A percentile compares a stretch with the other conserved stretches of the same genome.
phyloP scores from a whole-genome alignment of 441 rosid genomes.

The Populus hybrid region DNA sequence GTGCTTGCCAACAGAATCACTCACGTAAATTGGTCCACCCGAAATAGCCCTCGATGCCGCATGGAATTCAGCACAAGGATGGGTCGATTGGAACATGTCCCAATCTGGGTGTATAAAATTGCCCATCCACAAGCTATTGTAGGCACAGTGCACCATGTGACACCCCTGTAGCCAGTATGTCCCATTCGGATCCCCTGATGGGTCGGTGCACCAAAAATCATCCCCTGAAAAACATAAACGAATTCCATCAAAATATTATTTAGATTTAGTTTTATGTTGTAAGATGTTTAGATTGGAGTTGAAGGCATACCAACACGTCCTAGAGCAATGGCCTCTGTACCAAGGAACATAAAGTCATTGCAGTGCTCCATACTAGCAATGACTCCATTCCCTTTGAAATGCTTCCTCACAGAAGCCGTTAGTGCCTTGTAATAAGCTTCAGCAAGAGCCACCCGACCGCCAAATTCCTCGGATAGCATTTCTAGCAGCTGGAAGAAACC shows the following conservation, averaged over 20 bases:
- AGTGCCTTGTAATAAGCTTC: too few species aligned
- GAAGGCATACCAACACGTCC: too few species aligned
- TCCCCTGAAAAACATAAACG: constrained; percentile 42
- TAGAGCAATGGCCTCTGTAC: too few species aligned
- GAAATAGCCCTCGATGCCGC: constrained; percentile 77
- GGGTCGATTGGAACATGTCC: constrained; percentile 85
- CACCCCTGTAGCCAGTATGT: constrained; percentile 87
- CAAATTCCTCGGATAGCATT: not conserved
- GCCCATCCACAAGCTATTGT: constrained; percentile 89
- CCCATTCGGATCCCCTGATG: constrained; percentile 75
- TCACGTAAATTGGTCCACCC: constrained; percentile 63
- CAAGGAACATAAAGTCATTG: too few species aligned
- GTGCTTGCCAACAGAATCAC: constrained; percentile 56
- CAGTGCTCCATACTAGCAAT: too few species aligned
- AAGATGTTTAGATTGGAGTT: too few species aligned
- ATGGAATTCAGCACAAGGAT: constrained; percentile 70
- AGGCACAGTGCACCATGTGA: constrained; percentile 89
- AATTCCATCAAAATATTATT: too few species aligned
- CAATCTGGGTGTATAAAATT: constrained; percentile 79
- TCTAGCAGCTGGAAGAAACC: not conserved
- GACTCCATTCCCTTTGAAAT: too few species aligned
- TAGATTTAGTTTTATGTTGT: not conserved
- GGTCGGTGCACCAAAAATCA: constrained; percentile 85
- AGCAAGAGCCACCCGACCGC: too few species aligned
- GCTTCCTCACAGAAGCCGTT: too few species aligned